Base-by-base conservation (phyloP, 192 early-diverging fungal genomes). In the Backusella morwellensis region DNA sequence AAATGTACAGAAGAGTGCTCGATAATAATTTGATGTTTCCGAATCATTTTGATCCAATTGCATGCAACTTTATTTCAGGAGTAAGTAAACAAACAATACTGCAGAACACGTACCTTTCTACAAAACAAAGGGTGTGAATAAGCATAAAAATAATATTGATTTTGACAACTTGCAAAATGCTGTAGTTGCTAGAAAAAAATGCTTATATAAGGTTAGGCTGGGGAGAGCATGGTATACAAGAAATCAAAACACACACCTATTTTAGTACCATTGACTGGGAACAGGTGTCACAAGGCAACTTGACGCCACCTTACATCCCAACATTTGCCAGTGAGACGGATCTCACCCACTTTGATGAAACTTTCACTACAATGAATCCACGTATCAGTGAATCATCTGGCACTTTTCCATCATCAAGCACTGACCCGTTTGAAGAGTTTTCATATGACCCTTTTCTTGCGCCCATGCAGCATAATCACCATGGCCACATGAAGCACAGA, bases 191-290 rank as follows among this genome's bases (percentile, higher is more conserved):
- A 34, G 84, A 90, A 59, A 88, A 88, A 5, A 90, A 90, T 63
- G 85, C 89, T n/a, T 73, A 81, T 6, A 77, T 84, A 38, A 85
- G 94, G 17, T 86, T 92, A 29, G 94, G 94, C 32, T 76, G 83
- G 12, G 81, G 91, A 7, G 73, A 77, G 1, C 73, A 78, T 52
- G 92, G 90, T 42, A 82, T 92, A 8, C 88, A 90, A 29, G 89
- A 88, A 68, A 93, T 95, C 70, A 93, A 93, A 76, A 78, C 74
- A 6, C 94, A 95, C 75, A 87, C 89, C 21, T 91, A 87, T 78
- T 95, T 95, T 78, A 83, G 81, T 26, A 85, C 88, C 8, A 81
- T 94, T 2, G 86, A 95, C 77, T 95, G 92, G 89, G 67, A 83
- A 0, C 85, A 88, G 36, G 85, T 95, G 1, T 80, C 86, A 66